A percentile compares a stretch with the other conserved stretches of the same genome.
phyloP scores from a whole-genome alignment of 2,329 filamentous ascomycete genomes.

The Ophiosphaerella narmari region DNA sequence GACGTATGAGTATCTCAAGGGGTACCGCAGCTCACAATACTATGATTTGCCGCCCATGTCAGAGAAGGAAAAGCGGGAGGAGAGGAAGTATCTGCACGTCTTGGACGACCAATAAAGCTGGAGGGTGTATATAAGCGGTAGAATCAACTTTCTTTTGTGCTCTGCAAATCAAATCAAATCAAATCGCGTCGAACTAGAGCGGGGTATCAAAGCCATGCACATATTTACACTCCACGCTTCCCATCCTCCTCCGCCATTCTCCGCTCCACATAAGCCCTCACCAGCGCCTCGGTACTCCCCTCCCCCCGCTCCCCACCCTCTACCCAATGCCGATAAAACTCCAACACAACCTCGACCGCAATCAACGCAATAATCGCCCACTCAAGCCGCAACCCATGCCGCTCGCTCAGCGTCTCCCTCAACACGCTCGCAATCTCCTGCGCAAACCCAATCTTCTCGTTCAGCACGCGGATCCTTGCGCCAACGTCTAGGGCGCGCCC shows the following conservation, averaged over 20 bases:
- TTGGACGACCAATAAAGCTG: constrained; percentile 44
- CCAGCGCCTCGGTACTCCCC: constrained; percentile 47
- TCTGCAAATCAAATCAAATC: background rate
- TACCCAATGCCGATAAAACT: constrained; percentile 73
- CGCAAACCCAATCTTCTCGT: constrained; percentile 98
- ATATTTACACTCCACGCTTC: background rate
- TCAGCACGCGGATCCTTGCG: constrained; percentile 85
- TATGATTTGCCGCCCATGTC: constrained; percentile 94
- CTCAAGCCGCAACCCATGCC: constrained; percentile 84
- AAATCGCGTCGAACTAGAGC: constrained; percentile 9
- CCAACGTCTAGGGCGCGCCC: constrained; percentile 88
- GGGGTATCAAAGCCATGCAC: constrained; percentile 21
- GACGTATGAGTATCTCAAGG: constrained; percentile 94
- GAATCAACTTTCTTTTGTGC: constrained; percentile 30
- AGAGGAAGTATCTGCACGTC: constrained; percentile 97
- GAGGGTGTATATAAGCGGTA: constrained; percentile 7
- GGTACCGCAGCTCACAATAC: constrained; percentile 83
- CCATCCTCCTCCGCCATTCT: constrained; percentile 7
- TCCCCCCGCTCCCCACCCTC: constrained; percentile 58
- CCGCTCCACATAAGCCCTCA: constrained; percentile 44
- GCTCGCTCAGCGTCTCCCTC: constrained; percentile 85
- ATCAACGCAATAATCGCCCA: constrained; percentile 97
- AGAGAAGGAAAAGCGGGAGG: constrained; percentile 90
- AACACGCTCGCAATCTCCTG: constrained; percentile 91
- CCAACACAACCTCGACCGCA: constrained; percentile 87